Conservation (phyloP, 1,284 basidiomycete genomes). For the Cutaneotrichosporon sp. region DNA sequence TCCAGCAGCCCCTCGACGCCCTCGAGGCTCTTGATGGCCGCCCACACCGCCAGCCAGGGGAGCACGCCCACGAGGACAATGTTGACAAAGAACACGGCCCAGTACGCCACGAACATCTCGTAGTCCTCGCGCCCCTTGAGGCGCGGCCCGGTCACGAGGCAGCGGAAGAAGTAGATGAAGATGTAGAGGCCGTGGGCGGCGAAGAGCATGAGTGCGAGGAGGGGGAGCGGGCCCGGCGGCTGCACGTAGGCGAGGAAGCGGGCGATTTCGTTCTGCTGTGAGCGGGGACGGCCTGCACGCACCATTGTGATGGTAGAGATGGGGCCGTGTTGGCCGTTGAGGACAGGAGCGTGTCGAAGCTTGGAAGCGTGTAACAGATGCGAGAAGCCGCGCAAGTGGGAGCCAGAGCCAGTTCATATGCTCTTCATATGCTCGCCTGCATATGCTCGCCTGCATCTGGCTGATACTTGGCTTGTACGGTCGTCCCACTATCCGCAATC, state of each 20-base stretch:
- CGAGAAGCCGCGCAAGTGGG: not conserved
- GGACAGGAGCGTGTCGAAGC: no score
- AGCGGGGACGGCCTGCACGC: no score
- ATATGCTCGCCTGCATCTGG: no score
- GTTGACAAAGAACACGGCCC: slow-evolving; percentile 9
- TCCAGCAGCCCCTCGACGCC: not conserved
- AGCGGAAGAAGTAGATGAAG: slow-evolving; percentile 11
- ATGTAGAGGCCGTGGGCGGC: slow-evolving; percentile 7
- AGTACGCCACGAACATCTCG: slow-evolving; percentile 8
- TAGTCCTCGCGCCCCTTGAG: slow-evolving; percentile 6
- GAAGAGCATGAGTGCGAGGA: slow-evolving; percentile 10
- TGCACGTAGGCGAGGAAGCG: slow-evolving; percentile 7
- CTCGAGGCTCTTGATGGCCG: not conserved
- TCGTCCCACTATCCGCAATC: no score
- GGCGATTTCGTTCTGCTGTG: no score
- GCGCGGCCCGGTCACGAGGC: not conserved
- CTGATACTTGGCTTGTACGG: no score
- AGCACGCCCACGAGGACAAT: not conserved
- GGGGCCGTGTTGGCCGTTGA: no score
- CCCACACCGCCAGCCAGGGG: slow-evolving; percentile 1
- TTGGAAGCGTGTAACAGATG: no score
- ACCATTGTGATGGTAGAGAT: not conserved
- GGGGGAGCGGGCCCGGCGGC: slow-evolving; percentile 1
- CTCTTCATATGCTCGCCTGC: no score
- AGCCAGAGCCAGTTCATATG: no score